Evolutionary conservation across 306 rosid genomes (phyloP).

Genomic region (Quillaja saponaria): DNA sequence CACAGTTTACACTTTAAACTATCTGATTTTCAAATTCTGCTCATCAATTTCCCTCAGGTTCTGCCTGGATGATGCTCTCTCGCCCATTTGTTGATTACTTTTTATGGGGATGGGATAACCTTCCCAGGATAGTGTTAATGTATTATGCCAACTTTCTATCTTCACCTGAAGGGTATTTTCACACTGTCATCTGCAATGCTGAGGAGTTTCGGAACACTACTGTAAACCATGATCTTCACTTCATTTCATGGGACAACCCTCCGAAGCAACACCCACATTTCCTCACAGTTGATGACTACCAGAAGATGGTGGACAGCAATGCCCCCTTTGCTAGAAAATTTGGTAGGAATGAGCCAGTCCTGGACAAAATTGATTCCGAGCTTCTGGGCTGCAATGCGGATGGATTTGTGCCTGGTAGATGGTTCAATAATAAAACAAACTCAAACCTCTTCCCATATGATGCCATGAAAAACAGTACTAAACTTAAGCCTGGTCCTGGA

Average conservation of each 20-base stretch:
- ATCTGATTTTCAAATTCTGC: constrained; percentile 8
- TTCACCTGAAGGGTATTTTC: constrained; percentile 79
- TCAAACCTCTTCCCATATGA: constrained; percentile 26
- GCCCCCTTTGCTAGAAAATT: constrained; percentile 76
- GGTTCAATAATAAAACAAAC: constrained; percentile 42
- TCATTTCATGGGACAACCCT: constrained; percentile 86
- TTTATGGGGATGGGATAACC: constrained; percentile 87
- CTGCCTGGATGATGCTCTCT: constrained; percentile 94
- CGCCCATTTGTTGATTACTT: constrained; percentile 65
- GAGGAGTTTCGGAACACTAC: constrained; percentile 71
- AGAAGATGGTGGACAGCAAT: constrained; percentile 65
- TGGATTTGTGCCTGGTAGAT: constrained; percentile 63
- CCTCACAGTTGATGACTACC: constrained; percentile 49
- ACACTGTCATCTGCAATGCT: constrained; percentile 80
- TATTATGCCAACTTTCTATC: constrained; percentile 83
- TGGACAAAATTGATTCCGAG: constrained; percentile 57
- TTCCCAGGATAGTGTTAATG: constrained; percentile 76
- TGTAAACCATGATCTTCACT: constrained; percentile 81
- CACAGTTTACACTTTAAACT: no score
- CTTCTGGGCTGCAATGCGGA: constrained; percentile 53
- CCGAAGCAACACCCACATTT: constrained; percentile 83
- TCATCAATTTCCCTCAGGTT: constrained; percentile 51
- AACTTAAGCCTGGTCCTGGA: constrained; percentile 63
- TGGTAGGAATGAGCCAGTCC: constrained; percentile 54
- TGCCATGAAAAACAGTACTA: constrained; percentile 43